Percentiles rank a stretch among this genome's conserved stretches.
Evolutionary conservation across 2,329 filamentous ascomycete genomes (phyloP).

Genomic region (Neofusicoccum sp.): DNA sequence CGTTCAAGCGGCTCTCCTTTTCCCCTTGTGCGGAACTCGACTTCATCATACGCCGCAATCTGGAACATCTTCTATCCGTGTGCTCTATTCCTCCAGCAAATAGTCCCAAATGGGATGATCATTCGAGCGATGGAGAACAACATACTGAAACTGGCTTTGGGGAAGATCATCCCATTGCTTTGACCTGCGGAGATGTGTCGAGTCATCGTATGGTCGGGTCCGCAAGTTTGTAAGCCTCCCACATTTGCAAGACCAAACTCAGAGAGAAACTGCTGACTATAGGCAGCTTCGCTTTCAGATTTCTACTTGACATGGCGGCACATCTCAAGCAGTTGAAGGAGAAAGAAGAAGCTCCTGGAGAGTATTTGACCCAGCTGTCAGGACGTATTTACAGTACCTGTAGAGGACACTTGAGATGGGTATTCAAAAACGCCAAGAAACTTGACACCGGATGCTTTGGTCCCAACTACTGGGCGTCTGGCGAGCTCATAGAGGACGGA

Average conservation of each 20-base stretch:
- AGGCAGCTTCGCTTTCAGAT: background rate
- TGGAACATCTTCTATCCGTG: constrained; percentile 22
- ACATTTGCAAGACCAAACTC: no score
- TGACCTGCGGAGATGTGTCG: constrained; percentile 21
- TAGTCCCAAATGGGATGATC: background rate
- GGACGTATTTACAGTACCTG: background rate
- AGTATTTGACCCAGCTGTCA: background rate
- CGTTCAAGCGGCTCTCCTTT: background rate
- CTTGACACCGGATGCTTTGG: background rate
- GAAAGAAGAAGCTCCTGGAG: no score
- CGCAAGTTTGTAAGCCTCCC: constrained; percentile 17
- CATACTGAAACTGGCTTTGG: background rate
- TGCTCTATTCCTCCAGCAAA: constrained; percentile 11
- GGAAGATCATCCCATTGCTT: constrained; percentile 3
- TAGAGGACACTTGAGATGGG: background rate
- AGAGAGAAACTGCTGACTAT: background rate
- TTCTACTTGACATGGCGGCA: background rate
- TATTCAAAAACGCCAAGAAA: background rate
- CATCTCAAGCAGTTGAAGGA: background rate
- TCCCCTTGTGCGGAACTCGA: background rate
- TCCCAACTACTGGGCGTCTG: background rate
- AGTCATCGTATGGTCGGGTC: constrained; percentile 16
- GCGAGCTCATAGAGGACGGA: background rate
- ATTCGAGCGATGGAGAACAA: no score
- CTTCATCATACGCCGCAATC: constrained; percentile 17